Base-by-base conservation (phyloP, 306 rosid genomes). In the Lablab purpureus region DNA sequence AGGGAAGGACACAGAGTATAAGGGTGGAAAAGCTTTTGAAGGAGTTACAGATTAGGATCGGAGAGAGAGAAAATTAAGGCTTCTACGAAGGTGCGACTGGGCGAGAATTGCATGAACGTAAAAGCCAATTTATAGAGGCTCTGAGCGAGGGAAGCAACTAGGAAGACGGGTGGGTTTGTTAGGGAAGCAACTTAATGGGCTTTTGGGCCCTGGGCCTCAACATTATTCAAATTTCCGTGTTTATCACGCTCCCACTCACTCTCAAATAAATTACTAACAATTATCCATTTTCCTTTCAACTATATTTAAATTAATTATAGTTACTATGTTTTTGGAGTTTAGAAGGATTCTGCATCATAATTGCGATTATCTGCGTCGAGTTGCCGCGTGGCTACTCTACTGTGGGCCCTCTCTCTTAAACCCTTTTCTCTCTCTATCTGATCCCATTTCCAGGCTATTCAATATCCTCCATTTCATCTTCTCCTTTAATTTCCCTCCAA, bases 61-160 rank as follows among this genome's bases (percentile, higher is more conserved):
- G 2, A 15, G 59, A 2, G 43, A 25, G 85, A 68, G 15, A 67
- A 9, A 8, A 58, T 8, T 25, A 14, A 69, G 56, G 47, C 11
- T 36, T 22, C 13, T 67, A 56, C 65, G 82, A 65, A 50, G 82
- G 74, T 47, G 74, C 86, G 83, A 80, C 36, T 74, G 89, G 80
- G 97, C 94, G 89, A 91, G 96, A 84, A 64, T 75, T 91, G 97
- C 93, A 87, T 91, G 97, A 69, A 15, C 10, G 80, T 68, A 65
- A 81, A 13, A 27, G 77, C 43, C 21, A 0, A 41, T 22, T 88
- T 93, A 86, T 89, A 88, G 87, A 88, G 80, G 58, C 84, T 36
- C 4, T 54, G 4, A 10, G 2, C 19, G n/a, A 1, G 10, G 49
- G 78, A 15, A 37, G 13, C 43, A 25, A 25, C 69, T 32, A 23